A percentile compares a stretch with the other conserved stretches of the same genome.
Conservation (phyloP, 164 flowering plant genomes). For the Amborella trichopoda region DNA sequence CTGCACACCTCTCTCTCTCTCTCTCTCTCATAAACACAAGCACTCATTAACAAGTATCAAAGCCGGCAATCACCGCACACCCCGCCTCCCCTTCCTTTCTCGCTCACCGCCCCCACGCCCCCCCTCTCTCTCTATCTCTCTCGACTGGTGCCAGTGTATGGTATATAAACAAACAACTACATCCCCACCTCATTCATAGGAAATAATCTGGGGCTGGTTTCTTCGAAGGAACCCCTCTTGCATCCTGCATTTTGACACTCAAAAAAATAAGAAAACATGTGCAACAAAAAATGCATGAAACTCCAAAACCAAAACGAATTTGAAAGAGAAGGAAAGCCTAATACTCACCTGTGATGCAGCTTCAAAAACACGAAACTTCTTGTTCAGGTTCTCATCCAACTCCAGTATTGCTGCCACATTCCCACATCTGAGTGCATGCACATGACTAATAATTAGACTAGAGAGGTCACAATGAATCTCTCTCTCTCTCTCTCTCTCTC, state of each 20-base stretch:
- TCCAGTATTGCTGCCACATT: conserved; percentile 99
- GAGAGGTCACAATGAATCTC: too few relatives aligned
- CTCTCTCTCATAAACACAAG: too few relatives aligned
- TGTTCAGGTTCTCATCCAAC: conserved; percentile 87
- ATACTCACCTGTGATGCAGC: conserved; percentile 93
- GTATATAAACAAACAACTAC: too few relatives aligned
- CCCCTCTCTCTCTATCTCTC: too few relatives aligned
- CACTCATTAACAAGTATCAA: too few relatives aligned
- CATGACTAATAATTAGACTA: too few relatives aligned
- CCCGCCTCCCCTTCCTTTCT: too few relatives aligned
- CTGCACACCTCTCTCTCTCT: too few relatives aligned
- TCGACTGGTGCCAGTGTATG: too few relatives aligned
- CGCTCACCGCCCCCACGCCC: too few relatives aligned
- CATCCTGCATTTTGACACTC: conserved; percentile 53
- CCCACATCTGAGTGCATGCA: conserved; percentile 98
- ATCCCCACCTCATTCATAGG: conserved; percentile 44
- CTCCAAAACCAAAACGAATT: background rate
- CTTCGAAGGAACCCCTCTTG: conserved; percentile 84
- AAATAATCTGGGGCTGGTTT: conserved; percentile 97
- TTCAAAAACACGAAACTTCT: conserved; percentile 87
- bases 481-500: too few relatives aligned
- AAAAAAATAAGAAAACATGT: background rate
- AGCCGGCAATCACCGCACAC: too few relatives aligned
- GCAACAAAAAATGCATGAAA: background rate
- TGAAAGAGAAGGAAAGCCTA: background rate